Percentiles rank a stretch among this genome's conserved stretches.
Evolutionary conservation across 2,329 filamentous ascomycete genomes (phyloP).

Genomic region (Ophiostoma sp.): DNA sequence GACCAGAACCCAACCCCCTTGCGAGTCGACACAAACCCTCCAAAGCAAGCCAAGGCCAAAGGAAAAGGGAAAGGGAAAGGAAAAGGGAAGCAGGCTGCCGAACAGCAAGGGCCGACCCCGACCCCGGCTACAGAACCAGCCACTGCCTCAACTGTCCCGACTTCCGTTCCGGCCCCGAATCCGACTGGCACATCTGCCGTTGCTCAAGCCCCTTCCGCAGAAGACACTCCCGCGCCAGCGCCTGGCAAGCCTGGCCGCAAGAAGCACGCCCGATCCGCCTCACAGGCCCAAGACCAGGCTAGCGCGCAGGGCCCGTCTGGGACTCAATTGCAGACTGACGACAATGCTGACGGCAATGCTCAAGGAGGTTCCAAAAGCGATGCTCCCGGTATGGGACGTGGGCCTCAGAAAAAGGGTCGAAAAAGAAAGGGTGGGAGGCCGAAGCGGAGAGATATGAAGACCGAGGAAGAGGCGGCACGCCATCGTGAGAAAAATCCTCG

Average conservation of each 20-base stretch:
- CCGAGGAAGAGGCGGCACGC: no score
- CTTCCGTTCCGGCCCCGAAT: not conserved
- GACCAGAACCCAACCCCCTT: not conserved
- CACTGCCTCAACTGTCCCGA: not conserved
- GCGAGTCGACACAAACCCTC: not conserved
- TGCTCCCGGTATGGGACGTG: not conserved
- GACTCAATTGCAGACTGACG: not conserved
- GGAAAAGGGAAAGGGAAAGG: not conserved
- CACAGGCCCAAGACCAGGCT: not conserved
- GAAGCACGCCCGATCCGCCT: no score
- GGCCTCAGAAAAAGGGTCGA: not conserved
- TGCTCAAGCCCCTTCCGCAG: not conserved
- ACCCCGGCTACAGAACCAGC: not conserved
- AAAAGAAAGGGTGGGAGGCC: not conserved
- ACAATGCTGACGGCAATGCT: not conserved
- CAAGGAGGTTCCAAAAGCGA: not conserved
- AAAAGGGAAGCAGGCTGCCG: not conserved
- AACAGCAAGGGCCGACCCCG: not conserved
- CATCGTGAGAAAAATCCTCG: not conserved
- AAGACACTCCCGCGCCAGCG: not conserved
- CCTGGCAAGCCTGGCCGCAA: not conserved
- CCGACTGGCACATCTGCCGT: not conserved
- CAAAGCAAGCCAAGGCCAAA: not conserved
- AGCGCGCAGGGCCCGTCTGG: not conserved
- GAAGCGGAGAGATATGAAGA: not conserved